Percentiles rank a stretch among this genome's conserved stretches.
Evolutionary conservation across 331 rosid genomes (phyloP).

Genomic region (Spiraea crenata): DNA sequence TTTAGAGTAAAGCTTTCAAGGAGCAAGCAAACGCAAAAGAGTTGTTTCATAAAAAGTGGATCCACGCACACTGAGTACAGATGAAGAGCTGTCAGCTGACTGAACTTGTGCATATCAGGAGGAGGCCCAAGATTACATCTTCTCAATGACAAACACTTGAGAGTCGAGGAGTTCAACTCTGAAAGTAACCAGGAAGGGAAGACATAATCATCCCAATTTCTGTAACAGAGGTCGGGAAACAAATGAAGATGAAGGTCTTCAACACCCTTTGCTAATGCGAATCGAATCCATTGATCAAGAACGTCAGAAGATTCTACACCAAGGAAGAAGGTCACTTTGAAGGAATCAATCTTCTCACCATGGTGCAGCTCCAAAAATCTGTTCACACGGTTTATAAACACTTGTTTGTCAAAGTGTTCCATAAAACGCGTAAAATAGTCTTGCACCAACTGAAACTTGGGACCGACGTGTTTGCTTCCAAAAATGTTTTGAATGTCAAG

Average conservation of each 20-base stretch:
- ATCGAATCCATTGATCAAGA: background rate
- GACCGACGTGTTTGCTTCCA: too few relatives aligned
- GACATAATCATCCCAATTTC: background rate
- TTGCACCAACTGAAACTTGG: too few relatives aligned
- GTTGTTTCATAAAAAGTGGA: background rate
- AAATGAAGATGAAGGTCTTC: background rate
- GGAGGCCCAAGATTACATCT: background rate
- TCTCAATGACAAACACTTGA: background rate
- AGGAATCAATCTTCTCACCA: too few relatives aligned
- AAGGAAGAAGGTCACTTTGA: too few relatives aligned
- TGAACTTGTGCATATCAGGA: background rate
- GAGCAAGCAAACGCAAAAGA: background rate
- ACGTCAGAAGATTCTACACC: background rate
- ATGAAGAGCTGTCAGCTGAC: background rate
- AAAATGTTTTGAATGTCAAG: too few relatives aligned
- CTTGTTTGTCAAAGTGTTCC: too few relatives aligned
- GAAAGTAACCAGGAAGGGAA: slow-evolving; percentile 1
- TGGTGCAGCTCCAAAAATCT: too few relatives aligned
- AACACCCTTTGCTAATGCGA: background rate
- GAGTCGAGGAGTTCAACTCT: background rate
- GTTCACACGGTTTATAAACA: too few relatives aligned
- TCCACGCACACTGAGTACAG: background rate
- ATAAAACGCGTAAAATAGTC: too few relatives aligned
- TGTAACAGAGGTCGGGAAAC: background rate
- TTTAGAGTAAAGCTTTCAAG: background rate